Evolutionary conservation across 2,329 filamentous ascomycete genomes (phyloP), one percentile per base, ranked within the genome.

Genomic region (Penicillium sp.): DNA sequence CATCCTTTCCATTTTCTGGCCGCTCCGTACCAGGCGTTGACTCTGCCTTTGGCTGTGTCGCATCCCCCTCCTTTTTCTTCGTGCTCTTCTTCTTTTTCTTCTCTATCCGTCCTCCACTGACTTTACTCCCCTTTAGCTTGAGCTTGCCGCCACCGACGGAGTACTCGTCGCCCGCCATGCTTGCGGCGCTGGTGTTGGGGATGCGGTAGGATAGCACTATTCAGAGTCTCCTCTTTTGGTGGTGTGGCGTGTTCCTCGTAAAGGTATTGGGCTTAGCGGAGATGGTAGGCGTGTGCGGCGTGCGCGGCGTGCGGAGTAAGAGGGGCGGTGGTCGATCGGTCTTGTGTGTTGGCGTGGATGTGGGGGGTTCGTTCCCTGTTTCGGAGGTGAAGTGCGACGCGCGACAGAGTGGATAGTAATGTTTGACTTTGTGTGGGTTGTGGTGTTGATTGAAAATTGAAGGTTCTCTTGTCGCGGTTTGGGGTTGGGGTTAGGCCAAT

Each of bases 101-200:
- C 59, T 77, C 74, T 47, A 78, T 66, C 47, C 76, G 70, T n/a
- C 75, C 70, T 38, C 74, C 73, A 46, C 84, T 87, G 60, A 82
- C 78, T 68, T 86, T 87, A 60, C 80, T 83, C 68, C 92, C 91
- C 78, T 97, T 97, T 59, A 97, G 83, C 72, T 91, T 93, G 34
- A 97, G 84, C 60, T 88, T 88, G 66, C 91, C 91, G 68, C 87
- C 82, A 59, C 83, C 82, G 55, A 80, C 75, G 60, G 85, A 78
- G 47, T 95, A 95, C 65, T 95, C 90, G 73, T 90, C 87, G 54
- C 61, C 63, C 47, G 67, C 60, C 66, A 69, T 70, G 38, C 1
- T 36, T 36, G 54, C 41, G 52, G 44, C 23, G 27, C 38, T 46
- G 16, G 45, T 23, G 11, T 27, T 7, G 8, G 38, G 19, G 21